These are phyloP conservation scores for Corylus americana DNA, from an alignment of 306 rosid species.

Conservation along the genomic window DNA sequence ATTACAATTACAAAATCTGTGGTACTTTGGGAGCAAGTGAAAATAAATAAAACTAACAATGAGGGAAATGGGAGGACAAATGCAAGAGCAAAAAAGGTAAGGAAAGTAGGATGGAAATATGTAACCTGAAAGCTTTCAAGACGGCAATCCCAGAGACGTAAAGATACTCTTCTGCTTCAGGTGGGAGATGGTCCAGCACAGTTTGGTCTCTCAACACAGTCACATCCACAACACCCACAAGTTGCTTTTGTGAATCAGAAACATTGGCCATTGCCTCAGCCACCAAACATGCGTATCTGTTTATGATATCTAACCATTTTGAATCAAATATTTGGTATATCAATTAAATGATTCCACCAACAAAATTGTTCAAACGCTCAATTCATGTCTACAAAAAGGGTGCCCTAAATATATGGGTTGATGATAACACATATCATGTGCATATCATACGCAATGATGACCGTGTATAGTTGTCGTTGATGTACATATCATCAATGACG, in stretches of 20 bases:
- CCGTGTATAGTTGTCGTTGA: too few relatives aligned
- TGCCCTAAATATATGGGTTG: too few relatives aligned
- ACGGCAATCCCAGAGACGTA: slow-evolving; percentile 86
- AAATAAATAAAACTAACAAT: too few relatives aligned
- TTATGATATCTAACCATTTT: not conserved
- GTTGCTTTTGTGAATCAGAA: slow-evolving; percentile 29
- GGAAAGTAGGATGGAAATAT: not conserved
- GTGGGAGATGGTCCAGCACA: slow-evolving; percentile 63
- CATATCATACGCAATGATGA: too few relatives aligned
- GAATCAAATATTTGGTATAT: not conserved
- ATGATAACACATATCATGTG: too few relatives aligned
- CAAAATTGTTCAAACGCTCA: not conserved
- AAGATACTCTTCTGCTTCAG: slow-evolving; percentile 59
- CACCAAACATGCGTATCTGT: slow-evolving; percentile 90
- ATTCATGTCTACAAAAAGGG: too few relatives aligned
- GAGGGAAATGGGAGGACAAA: not conserved
- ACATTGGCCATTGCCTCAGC: slow-evolving; percentile 49
- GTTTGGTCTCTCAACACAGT: slow-evolving; percentile 59
- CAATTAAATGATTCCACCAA: not conserved
- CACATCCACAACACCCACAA: slow-evolving; percentile 77
- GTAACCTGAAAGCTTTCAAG: slow-evolving; percentile 60
- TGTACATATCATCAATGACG: too few relatives aligned
- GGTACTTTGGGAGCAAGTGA: too few relatives aligned
- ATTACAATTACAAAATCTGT: too few relatives aligned
- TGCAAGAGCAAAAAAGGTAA: not conserved